A percentile compares a stretch with the other conserved stretches of the same genome.
Conservation (phyloP, 305 asterid genomes). For the Fraxinus baroniana region DNA sequence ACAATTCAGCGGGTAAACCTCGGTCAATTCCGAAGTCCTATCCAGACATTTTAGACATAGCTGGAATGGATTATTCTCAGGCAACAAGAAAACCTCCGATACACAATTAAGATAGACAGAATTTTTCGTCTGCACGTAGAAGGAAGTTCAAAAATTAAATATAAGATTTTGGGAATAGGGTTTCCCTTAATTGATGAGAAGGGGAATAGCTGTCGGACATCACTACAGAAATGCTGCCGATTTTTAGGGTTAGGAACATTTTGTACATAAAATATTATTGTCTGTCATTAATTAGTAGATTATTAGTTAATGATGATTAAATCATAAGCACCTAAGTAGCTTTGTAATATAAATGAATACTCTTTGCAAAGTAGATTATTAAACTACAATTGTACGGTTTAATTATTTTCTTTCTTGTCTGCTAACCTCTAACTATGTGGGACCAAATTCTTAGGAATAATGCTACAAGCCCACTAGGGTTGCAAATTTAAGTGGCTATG, state of each 20-base stretch:
- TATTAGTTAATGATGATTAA: constrained; percentile 23
- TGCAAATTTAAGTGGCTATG: too few relatives aligned
- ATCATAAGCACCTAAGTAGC: constrained; percentile 22
- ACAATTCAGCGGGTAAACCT: neutral
- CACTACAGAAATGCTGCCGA: constrained; percentile 53
- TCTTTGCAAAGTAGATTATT: neutral
- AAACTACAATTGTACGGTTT: neutral
- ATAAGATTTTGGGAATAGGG: neutral
- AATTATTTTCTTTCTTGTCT: neutral
- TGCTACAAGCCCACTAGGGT: too few relatives aligned
- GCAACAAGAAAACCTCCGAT: constrained; percentile 37
- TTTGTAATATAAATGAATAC: constrained; percentile 14
- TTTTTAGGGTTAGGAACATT: constrained; percentile 32
- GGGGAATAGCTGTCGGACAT: constrained; percentile 26
- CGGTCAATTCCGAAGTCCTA: constrained; percentile 10
- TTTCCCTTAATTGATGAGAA: neutral
- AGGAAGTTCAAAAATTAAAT: neutral
- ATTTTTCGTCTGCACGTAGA: neutral
- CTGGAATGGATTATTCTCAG: constrained; percentile 68
- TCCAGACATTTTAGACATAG: constrained; percentile 50
- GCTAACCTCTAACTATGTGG: neutral
- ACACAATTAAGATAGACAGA: constrained; percentile 20
- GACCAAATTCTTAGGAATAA: neutral
- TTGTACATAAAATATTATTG: constrained; percentile 35
- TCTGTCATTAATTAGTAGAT: constrained; percentile 20